These are phyloP conservation scores for Sphaerulina populicola DNA, from an alignment of 2,329 filamentous ascomycete species.

Conservation along the genomic window DNA sequence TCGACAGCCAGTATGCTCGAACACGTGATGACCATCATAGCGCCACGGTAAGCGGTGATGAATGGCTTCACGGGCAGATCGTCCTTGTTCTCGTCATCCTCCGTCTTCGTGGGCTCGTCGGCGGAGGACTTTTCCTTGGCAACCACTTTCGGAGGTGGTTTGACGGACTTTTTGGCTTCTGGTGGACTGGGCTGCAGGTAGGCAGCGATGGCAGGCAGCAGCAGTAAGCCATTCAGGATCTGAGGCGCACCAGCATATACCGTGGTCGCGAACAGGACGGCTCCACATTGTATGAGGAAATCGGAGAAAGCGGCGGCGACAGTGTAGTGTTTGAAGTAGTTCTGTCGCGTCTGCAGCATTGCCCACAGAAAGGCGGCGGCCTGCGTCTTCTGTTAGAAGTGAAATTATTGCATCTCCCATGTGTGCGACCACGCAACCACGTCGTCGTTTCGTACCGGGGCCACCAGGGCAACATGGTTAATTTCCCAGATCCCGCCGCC, in stretches of 20 bases:
- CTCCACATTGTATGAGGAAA: conserved; percentile 77
- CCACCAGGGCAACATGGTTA: conserved; percentile 74
- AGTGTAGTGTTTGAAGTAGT: conserved; percentile 72
- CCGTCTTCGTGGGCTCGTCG: conserved; percentile 9
- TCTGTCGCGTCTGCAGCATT: conserved; percentile 71
- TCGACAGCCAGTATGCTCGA: conserved; percentile 93
- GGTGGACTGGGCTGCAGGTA: conserved; percentile 40
- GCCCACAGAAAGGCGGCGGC: conserved; percentile 80
- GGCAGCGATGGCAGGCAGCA: conserved; percentile 55
- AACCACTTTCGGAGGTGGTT: conserved; percentile 17
- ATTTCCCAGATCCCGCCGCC: conserved; percentile 80
- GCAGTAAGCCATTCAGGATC: conserved; percentile 64
- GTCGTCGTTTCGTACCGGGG: conserved; percentile 61
- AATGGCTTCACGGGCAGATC: conserved; percentile 77
- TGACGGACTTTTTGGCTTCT: conserved; percentile 29
- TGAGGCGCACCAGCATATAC: conserved; percentile 69
- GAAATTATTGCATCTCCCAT: conserved; percentile 22
- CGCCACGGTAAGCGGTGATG: conserved; percentile 80
- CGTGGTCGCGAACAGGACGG: conserved; percentile 75
- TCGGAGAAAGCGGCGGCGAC: conserved; percentile 63
- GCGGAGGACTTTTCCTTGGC: conserved; percentile 19
- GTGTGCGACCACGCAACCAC: conserved; percentile 12
- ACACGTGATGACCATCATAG: conserved; percentile 86
- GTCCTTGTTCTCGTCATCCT: conserved; percentile 31
- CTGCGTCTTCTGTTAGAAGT: conserved; percentile 41